A percentile compares a stretch with the other conserved stretches of the same genome.
Evolutionary conservation across 495 filamentous ascomycete genomes (phyloP).

Genomic region (Hypoxylon subgilvum): DNA sequence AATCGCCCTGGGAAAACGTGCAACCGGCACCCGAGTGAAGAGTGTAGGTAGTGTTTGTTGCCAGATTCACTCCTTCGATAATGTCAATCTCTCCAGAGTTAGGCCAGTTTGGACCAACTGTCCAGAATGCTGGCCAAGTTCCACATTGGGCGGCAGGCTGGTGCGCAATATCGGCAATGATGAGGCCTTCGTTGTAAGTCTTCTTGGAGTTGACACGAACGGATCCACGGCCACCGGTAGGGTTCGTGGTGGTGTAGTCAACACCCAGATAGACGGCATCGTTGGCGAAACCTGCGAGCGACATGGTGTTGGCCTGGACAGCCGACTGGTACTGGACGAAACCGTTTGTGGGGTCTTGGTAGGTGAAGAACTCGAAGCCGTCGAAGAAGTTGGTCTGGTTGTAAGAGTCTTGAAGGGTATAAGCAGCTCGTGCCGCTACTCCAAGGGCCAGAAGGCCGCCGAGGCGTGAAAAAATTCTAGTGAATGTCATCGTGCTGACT

Average conservation of each 20-base stretch:
- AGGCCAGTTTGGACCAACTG: slow-evolving; percentile 77
- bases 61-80: slow-evolving; percentile 81
- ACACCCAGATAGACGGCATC: slow-evolving; percentile 61
- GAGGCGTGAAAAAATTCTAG: slow-evolving; percentile 23
- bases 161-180: slow-evolving; percentile 76
- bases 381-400: slow-evolving; percentile 62
- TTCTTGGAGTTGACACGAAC: slow-evolving; percentile 73
- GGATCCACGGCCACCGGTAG: slow-evolving; percentile 64
- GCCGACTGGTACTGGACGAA: slow-evolving; percentile 71
- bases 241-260: slow-evolving; percentile 54
- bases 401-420: slow-evolving; percentile 54
- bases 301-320: slow-evolving; percentile 57
- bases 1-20: slow-evolving; percentile 57
- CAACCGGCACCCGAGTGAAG: slow-evolving; percentile 78
- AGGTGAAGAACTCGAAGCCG: slow-evolving; percentile 60
- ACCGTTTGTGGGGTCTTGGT: slow-evolving; percentile 69
- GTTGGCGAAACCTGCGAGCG: slow-evolving; percentile 63
- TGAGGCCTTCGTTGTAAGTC: slow-evolving; percentile 69
- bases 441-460: slow-evolving; percentile 34
- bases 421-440: slow-evolving; percentile 40
- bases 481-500: slow-evolving; percentile 25
- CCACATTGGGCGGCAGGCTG: slow-evolving; percentile 78
- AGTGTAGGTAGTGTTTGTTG: slow-evolving; percentile 69
- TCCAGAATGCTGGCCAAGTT: slow-evolving; percentile 69
- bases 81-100: slow-evolving; percentile 86